Base-by-base conservation (phyloP, 1,284 basidiomycete genomes). In the Filobasidium uniguttulatum region DNA sequence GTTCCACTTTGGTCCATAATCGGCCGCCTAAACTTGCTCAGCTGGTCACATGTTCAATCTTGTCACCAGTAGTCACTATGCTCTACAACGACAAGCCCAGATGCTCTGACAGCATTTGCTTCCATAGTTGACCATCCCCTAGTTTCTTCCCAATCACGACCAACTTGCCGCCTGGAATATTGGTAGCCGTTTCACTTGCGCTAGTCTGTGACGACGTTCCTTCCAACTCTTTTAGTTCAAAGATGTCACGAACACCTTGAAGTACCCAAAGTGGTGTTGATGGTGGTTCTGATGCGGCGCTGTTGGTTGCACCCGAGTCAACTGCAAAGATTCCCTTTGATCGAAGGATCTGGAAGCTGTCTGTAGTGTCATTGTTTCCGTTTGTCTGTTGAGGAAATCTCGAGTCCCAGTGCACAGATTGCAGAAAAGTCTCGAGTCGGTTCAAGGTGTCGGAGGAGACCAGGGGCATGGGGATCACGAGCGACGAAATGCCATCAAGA, bases 61-160 rank as follows among this genome's bases (percentile, higher is more conserved):
- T n/a, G n/a, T n/a, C n/a, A n/a, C n/a, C n/a, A n/a, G n/a, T n/a
- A n/a, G n/a, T n/a, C n/a, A n/a, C n/a, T n/a, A n/a, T n/a, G n/a
- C n/a, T n/a, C n/a, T n/a, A n/a, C 31, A 33, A n/a, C 31, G 9
- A 40, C 37, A 40, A 5, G 17, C 37, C 37, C n/a, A 40, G 22
- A n/a, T 12, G 10, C 3, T 23, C 37, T 5, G 14, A 19, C 37
- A 40, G 22, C 37, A 20, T 12, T 40, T 19, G 14, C 22, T 40
- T 22, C 50, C 50, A 52, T 0, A 23, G 19, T 22, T 41, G 38
- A 20, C 55, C 48, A 3, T 62, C 59, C n/a, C 57, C 61, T 10
- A 93, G 65, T 1, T 84, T 83, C 58, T 81, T 82, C 8, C 89
- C 89, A 49, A 94, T 93, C 51, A 94, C 74, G 1, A 91, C 85